These are phyloP conservation scores for Ceratocystis papillata DNA, from an alignment of 2,329 filamentous ascomycete species.

Conservation along the genomic window DNA sequence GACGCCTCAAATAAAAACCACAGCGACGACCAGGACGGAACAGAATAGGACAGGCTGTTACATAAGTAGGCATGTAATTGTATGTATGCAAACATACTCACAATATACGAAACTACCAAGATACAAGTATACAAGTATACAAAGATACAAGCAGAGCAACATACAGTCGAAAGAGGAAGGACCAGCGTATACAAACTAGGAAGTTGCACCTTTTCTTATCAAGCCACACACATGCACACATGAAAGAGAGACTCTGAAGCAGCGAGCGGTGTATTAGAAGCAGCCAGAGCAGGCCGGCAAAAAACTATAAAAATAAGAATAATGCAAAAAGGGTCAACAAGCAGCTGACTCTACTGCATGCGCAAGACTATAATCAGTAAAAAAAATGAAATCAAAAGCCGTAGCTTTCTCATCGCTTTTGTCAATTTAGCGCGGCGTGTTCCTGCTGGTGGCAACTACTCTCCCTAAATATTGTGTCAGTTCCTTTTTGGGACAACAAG, in stretches of 20 bases:
- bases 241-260: background rate
- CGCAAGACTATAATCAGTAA: conserved; percentile 2
- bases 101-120: background rate
- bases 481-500: conserved; percentile 8
- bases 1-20: background rate
- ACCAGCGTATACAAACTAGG: background rate
- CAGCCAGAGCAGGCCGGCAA: background rate
- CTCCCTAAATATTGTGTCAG: conserved; percentile 7
- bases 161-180: background rate
- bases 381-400: background rate
- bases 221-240: background rate
- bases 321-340: background rate
- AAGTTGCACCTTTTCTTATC: conserved; percentile 4
- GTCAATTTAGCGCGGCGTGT: background rate
- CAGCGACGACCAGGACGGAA: background rate
- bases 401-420: conserved; percentile 1
- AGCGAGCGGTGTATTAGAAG: conserved; percentile 4
- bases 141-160: background rate
- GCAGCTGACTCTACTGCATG: background rate
- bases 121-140: background rate
- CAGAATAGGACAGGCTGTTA: background rate
- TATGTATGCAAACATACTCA: background rate
- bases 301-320: background rate
- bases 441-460: conserved; percentile 12
- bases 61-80: background rate